Evolutionary conservation across 345 rosid species (phyloP).

Genomic region (Sisymbrium altissimum): DNA sequence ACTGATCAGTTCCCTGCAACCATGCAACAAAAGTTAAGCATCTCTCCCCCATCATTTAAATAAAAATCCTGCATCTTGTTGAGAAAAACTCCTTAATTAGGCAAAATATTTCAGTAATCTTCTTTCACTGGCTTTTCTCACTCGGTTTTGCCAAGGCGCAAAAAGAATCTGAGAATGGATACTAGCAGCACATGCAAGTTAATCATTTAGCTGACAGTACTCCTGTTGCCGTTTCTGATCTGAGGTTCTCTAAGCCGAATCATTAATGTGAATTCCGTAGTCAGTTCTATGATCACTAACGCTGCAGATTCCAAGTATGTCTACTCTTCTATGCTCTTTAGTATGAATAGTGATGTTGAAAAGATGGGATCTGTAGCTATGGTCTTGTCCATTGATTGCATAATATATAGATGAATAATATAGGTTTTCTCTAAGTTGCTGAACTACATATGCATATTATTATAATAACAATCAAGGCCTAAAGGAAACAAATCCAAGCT

Average conservation of each 20-base stretch:
- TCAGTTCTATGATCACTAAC: conserved; percentile 45
- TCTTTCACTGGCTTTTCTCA: too few species aligned
- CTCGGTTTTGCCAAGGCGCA: too few species aligned
- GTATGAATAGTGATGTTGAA: not conserved
- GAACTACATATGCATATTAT: conserved; percentile 2
- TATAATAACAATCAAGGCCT: not conserved
- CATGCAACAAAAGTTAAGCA: too few species aligned
- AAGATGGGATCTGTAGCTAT: not conserved
- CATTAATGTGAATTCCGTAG: conserved; percentile 91
- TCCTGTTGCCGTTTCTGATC: conserved; percentile 89
- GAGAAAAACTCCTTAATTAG: too few species aligned
- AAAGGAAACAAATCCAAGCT: not conserved
- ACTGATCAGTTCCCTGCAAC: too few species aligned
- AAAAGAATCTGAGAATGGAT: conserved; percentile 80
- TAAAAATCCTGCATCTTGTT: too few species aligned
- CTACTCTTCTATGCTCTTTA: conserved; percentile 3
- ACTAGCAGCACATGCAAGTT: conserved; percentile 97
- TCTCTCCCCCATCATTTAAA: too few species aligned
- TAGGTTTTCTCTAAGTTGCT: not conserved
- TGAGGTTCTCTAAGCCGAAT: conserved; percentile 94
- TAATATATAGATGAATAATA: not conserved
- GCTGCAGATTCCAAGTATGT: not conserved
- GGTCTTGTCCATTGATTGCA: not conserved
- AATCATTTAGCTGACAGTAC: conserved; percentile 83
- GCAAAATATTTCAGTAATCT: too few species aligned